A percentile compares a stretch with the other conserved stretches of the same genome.
Conservation (phyloP, 2,329 filamentous ascomycete species). For the Arthrocladium fulminans region DNA sequence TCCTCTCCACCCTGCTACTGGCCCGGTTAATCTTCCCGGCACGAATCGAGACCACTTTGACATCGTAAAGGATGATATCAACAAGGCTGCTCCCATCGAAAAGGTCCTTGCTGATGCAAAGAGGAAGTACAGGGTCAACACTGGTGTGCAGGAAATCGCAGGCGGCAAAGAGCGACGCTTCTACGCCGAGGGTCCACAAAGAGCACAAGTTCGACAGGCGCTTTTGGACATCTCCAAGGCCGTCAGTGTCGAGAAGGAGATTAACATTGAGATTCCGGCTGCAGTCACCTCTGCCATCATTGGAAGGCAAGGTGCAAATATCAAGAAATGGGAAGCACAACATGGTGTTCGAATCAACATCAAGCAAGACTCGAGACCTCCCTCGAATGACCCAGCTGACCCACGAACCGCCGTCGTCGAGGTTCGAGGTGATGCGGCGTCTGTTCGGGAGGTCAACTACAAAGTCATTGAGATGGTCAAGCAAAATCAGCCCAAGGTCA, state of each 20-base stretch:
- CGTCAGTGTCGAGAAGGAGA: slow-evolving; percentile 68
- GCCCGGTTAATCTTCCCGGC: slow-evolving; percentile 53
- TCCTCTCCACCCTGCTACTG: slow-evolving; percentile 31
- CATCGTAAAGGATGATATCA: slow-evolving; percentile 66
- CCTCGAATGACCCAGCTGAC: slow-evolving; percentile 62
- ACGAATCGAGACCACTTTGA: slow-evolving; percentile 69
- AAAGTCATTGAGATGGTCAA: slow-evolving; percentile 81
- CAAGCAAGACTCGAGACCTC: slow-evolving; percentile 57
- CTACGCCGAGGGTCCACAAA: slow-evolving; percentile 66
- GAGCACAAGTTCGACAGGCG: slow-evolving; percentile 75
- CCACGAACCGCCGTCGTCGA: slow-evolving; percentile 69
- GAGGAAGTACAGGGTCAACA: slow-evolving; percentile 76
- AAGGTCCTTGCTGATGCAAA: slow-evolving; percentile 86
- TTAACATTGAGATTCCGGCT: slow-evolving; percentile 71
- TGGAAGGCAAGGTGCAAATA: slow-evolving; percentile 79
- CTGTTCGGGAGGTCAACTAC: slow-evolving; percentile 71
- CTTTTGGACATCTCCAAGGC: slow-evolving; percentile 82
- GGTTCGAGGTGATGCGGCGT: slow-evolving; percentile 84
- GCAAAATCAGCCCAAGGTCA: slow-evolving; percentile 74
- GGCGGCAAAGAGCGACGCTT: slow-evolving; percentile 67
- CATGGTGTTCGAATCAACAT: slow-evolving; percentile 87
- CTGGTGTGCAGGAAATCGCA: slow-evolving; percentile 62
- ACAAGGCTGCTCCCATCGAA: slow-evolving; percentile 69
- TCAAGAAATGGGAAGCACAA: slow-evolving; percentile 81
- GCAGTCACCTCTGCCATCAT: slow-evolving; percentile 85